These are phyloP conservation scores for Calocybe indica DNA, from an alignment of 768 basidiomycete species.

Conservation along the genomic window DNA sequence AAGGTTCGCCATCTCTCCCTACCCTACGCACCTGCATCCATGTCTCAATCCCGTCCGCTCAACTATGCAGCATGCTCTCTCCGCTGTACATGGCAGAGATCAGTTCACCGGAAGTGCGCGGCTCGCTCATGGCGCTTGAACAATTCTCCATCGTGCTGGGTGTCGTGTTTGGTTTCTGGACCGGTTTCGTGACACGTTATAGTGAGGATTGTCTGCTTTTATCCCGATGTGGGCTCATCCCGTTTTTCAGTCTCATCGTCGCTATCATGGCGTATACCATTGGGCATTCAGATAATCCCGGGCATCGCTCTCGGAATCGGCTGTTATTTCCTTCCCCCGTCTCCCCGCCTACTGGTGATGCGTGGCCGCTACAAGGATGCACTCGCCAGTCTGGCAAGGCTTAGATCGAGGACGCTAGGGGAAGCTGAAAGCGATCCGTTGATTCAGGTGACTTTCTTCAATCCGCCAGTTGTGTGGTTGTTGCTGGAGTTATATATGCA, in stretches of 20 bases:
- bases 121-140: constrained; percentile 74
- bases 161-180: constrained; percentile 81
- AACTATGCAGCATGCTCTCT: constrained; percentile 55
- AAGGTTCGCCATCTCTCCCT: constrained; percentile 32
- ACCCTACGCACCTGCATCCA: neutral
- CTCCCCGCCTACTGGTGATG: constrained; percentile 53
- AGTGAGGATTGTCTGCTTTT: constrained; percentile 23
- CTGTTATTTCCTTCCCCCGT: constrained; percentile 52
- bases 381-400: constrained; percentile 43
- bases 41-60: constrained; percentile 9
- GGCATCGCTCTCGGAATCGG: constrained; percentile 62
- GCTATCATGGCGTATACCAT: constrained; percentile 72
- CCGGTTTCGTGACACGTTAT: constrained; percentile 65
- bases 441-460: constrained; percentile 32
- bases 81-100: constrained; percentile 85
- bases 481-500: constrained; percentile 13
- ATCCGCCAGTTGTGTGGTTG: neutral
- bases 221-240: neutral
- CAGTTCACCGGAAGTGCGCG: constrained; percentile 72
- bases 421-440: constrained; percentile 45
- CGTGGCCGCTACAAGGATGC: constrained; percentile 57
- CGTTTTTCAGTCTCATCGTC: constrained; percentile 45
- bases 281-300: constrained; percentile 66
- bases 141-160: constrained; percentile 79
- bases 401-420: constrained; percentile 42